Evolutionary conservation across 1,139 yeast species (phyloP), one percentile per base, ranked within the genome.

Genomic region (Casaregolazyma suthepensis): DNA sequence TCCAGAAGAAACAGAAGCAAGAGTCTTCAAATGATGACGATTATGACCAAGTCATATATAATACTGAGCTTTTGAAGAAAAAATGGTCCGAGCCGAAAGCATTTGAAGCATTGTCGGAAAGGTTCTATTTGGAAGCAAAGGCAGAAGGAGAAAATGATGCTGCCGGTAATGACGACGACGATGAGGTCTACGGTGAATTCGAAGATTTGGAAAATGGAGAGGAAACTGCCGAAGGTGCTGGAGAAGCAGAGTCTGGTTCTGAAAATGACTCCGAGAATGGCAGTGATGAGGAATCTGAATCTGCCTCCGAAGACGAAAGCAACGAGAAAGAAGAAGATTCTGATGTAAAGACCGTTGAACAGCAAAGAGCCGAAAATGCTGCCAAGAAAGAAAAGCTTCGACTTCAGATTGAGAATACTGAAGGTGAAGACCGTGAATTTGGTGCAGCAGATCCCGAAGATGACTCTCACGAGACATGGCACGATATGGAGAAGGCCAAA

Each of bases 401-500:
- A 57, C 75, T 87, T 63, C 97, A 93, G 67, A 89, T 93, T 64
- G 97, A 90, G 66, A 94, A 87, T 62, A 96, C 88, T 69, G 83
- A 67, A 35, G 67, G 78, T 51, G 85, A 80, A 23, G 91, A 85
- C 59, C 77, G 87, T 48, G 90, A 87, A 57, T 79, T 80, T 61
- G 86, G 83, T 2, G 87, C 81, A 13, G 87, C 83, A 56, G 89
- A 84, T 59, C 85, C 85, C 19, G 90, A 85, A 67, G 85, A 77
- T 56, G 82, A 81, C 29, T 84, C 82, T 59, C 81, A 80, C 58
- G 97, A 93, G 63, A 90, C 96, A 0, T 94, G 99, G 99, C 94
- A 93, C 68, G 98, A 93, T 67, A 81, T 87, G 70, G 97, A 94
- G 71, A 94, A 94, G 72, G 94, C 96, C 57, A 93, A 91, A 66